Conservation (phyloP, 1,139 yeast species). For the Sugiyamaella paludigena region DNA sequence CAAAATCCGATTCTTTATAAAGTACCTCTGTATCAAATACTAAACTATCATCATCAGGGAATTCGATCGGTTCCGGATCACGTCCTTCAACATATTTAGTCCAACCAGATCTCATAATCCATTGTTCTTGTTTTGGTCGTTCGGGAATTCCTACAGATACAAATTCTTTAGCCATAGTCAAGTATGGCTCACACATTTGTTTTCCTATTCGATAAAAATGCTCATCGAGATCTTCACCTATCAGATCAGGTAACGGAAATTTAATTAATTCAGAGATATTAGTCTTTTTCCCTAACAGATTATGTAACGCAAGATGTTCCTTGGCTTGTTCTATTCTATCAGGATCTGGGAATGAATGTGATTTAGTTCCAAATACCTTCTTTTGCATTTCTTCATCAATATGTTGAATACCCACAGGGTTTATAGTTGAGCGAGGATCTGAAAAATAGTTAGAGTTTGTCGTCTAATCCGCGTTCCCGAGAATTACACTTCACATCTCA, state of each 20-base stretch:
- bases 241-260: constrained; percentile 63
- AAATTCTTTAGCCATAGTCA: constrained; percentile 46
- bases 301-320: constrained; percentile 59
- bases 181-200: constrained; percentile 57
- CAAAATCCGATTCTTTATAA: constrained; percentile 69
- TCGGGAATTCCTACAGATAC: constrained; percentile 44
- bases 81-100: constrained; percentile 57
- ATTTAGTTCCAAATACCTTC: constrained; percentile 30
- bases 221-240: constrained; percentile 72
- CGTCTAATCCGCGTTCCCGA: no score
- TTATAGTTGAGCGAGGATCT: constrained; percentile 37
- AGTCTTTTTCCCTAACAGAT: constrained; percentile 76
- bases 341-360: constrained; percentile 21
- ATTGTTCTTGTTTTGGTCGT: constrained; percentile 41
- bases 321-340: constrained; percentile 57
- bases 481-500: no score
- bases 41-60: constrained; percentile 65
- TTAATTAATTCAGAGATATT: constrained; percentile 59
- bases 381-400: constrained; percentile 28
- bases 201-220: constrained; percentile 77
- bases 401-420: constrained; percentile 53
- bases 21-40: constrained; percentile 90
- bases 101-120: constrained; percentile 66
- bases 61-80: constrained; percentile 57
- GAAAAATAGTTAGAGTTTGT: no score